A percentile compares a stretch with the other conserved stretches of the same genome.
Evolutionary conservation across 192 early-diverging fungal genomes (phyloP).

Genomic region (Linnemannia elongata): DNA sequence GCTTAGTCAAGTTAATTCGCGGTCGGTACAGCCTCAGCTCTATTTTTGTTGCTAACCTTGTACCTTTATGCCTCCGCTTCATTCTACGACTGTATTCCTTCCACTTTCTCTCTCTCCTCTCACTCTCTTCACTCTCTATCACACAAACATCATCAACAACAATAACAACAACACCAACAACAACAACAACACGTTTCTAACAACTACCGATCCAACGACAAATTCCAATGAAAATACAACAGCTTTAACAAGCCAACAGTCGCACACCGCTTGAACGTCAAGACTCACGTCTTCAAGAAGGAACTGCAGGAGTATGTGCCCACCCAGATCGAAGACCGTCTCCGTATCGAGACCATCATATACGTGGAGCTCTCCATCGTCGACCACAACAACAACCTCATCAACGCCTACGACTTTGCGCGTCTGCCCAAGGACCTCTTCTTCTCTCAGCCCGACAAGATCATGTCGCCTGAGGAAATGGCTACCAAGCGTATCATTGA

Average conservation of each 20-base stretch:
- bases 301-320: slow-evolving; percentile 55
- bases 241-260: slow-evolving; percentile 25
- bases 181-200: neutral
- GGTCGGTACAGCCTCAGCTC: neutral
- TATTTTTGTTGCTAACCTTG: neutral
- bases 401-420: slow-evolving; percentile 44
- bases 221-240: neutral
- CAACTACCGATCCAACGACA: too few species aligned
- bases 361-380: slow-evolving; percentile 57
- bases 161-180: neutral
- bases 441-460: slow-evolving; percentile 47
- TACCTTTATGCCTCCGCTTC: neutral
- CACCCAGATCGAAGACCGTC: slow-evolving; percentile 57
- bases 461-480: slow-evolving; percentile 51
- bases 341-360: slow-evolving; percentile 57
- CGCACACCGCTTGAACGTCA: slow-evolving; percentile 51
- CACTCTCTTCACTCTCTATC: neutral
- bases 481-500: slow-evolving; percentile 45
- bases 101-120: neutral
- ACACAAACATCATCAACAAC: neutral
- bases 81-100: neutral
- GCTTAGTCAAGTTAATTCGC: neutral
- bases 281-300: slow-evolving; percentile 57
- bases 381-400: slow-evolving; percentile 23
- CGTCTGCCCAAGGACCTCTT: slow-evolving; percentile 54